These are phyloP conservation scores for Chaetomium olivaceum DNA, from an alignment of 2,329 filamentous ascomycete genomes.

Conservation along the genomic window DNA sequence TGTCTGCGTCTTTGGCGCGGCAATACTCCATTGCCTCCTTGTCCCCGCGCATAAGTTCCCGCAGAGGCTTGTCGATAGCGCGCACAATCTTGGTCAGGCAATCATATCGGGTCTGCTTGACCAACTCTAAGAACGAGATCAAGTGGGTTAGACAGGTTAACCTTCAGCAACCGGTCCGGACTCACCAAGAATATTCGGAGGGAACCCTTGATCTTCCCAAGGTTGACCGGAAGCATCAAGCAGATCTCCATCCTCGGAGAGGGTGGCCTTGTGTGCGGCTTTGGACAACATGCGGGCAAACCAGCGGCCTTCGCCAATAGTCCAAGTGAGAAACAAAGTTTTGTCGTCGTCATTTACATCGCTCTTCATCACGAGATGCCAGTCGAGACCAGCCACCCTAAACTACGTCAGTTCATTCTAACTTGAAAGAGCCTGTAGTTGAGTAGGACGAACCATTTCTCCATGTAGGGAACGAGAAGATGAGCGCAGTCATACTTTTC, in stretches of 20 bases:
- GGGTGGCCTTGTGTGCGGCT: constrained; percentile 28
- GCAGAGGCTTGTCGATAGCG: constrained; percentile 21
- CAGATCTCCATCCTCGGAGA: constrained; percentile 23
- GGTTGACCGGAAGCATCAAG: constrained; percentile 27
- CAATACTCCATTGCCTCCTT: constrained; percentile 25
- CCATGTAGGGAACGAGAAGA: constrained; percentile 29
- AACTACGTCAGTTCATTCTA: not conserved
- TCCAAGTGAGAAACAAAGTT: constrained; percentile 29
- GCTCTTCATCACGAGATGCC: constrained; percentile 19
- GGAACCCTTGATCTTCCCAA: constrained; percentile 27
- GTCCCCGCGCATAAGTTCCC: constrained; percentile 23
- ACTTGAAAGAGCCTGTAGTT: too few relatives aligned
- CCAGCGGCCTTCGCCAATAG: constrained; percentile 31
- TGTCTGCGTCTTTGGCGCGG: constrained; percentile 21
- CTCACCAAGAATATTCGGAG: constrained; percentile 25
- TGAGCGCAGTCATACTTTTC: constrained; percentile 31
- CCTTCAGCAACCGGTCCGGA: not conserved
- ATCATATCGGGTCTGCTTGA: constrained; percentile 20
- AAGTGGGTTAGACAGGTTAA: not conserved
- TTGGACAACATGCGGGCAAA: constrained; percentile 26
- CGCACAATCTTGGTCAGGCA: constrained; percentile 24
- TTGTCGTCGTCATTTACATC: constrained; percentile 27
- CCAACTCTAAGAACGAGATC: constrained; percentile 22
- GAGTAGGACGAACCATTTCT: constrained; percentile 23
- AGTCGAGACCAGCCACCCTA: constrained; percentile 23